Conservation (phyloP, 176 grass and related monocot species). For the Zea luxurians region DNA sequence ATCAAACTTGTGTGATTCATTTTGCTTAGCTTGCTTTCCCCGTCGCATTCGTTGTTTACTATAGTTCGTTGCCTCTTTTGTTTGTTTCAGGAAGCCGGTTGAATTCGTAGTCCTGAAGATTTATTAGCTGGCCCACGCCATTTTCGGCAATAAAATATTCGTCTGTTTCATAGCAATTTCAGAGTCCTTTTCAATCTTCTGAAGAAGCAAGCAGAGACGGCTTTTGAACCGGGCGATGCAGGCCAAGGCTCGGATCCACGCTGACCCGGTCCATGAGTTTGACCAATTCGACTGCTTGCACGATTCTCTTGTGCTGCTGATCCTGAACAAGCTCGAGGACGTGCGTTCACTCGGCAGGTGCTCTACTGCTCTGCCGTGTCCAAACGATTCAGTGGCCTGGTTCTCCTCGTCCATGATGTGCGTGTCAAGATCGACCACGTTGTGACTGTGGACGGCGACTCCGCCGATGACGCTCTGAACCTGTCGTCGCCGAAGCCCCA, state of each 20-base stretch:
- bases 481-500: conserved; percentile 39
- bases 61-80: background rate
- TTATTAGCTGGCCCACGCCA: background rate
- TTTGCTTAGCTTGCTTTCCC: background rate
- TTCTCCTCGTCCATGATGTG: conserved; percentile 65
- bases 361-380: conserved; percentile 72
- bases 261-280: conserved; percentile 42
- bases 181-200: background rate
- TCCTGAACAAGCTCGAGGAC: conserved; percentile 79
- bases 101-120: background rate
- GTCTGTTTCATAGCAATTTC: conserved; percentile 11
- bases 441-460: conserved; percentile 57
- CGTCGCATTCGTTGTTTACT: background rate
- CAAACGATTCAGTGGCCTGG: conserved; percentile 65
- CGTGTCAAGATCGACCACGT: conserved; percentile 79
- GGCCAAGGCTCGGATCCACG: conserved; percentile 57
- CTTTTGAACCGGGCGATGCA: conserved; percentile 49
- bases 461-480: conserved; percentile 53
- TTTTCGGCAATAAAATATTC: background rate
- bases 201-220: background rate
- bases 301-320: conserved; percentile 69
- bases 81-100: conserved; percentile 19
- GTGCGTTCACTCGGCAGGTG: conserved; percentile 72
- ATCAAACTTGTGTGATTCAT: background rate
- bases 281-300: conserved; percentile 70